Evolutionary conservation across 2,329 filamentous ascomycete genomes (phyloP), one percentile per base, ranked within the genome.

Genomic region (Fusarium globosum): DNA sequence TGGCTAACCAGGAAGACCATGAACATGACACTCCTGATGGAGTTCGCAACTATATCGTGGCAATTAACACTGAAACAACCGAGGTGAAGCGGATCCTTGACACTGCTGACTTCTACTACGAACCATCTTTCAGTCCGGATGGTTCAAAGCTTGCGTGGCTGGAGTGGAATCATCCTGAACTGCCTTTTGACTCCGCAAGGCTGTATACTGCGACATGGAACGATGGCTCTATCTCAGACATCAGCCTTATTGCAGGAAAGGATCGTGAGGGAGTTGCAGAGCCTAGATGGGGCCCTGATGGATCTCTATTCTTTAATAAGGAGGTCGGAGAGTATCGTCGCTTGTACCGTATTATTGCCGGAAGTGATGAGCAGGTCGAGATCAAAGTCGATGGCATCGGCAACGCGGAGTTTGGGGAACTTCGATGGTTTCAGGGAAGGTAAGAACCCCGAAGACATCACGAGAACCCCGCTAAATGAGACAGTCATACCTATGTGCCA

Each of bases 1-100:
- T 89, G 16, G 86, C 87, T 0, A 82, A 86, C n/a, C 80, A 87
- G 68, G 88, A 90, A 73, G 86, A 88, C 39, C 87, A 88, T 63
- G 76, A 76, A 4, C 71, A 81, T 15, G 74, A 83, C 6, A 78
- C 73, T 3, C 80, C 83, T 0, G 71, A 72, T 10, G 73, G 77
- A 11, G 78, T 85, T n/a, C 77, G 68, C 23, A 82, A 85, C 69
- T 81, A 81, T 48, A 71, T 85, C 16, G 83, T 84, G 3, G 82
- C 79, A 5, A 82, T 86, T 71, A 80, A 86, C 58, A 72, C 78
- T 3, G 73, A 81, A 52, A 81, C 86, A 79, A 85, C 83, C 3
- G 76, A 82, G 14, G 81, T 85, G 5, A 81, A 76, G 35, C 76
- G 83, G 2, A 73, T 88, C 7, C 81, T 82, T 0, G 68, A 80